Evolutionary conservation across 352 stramenopile species (phyloP), one percentile per base, ranked within the genome.

Genomic region (Globisporangium cystogenes): DNA sequence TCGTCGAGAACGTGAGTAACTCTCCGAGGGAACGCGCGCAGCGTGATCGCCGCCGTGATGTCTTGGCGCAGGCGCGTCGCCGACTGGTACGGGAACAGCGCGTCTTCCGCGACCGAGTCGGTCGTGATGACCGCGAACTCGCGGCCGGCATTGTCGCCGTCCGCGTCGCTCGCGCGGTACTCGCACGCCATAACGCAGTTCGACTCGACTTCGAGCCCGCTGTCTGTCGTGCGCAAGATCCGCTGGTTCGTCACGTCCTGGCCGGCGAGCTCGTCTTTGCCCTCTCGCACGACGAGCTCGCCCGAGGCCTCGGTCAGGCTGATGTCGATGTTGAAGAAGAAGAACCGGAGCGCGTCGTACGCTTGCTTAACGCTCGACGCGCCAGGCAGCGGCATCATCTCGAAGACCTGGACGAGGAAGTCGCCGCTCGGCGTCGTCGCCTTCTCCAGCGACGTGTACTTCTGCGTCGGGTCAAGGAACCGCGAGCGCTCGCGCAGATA

Each of bases 241-340:
- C 50, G 48, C 21, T 54, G 35, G 12, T 31, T 12, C 23, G 35
- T 44, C 16, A 54, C 39, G 39, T 54, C 24, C 35, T 21, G 23
- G 7, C 21, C 35, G 8, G 24, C 37, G n/a, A 11, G 18, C 14
- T 31, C 16, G 41, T 66, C 52, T 20, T 71, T 62, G 53, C 65
- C 65, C 35, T 76, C 61, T 7, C 67, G 62, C 31, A 68, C 35
- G 4, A 65, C 62, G 52, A 76, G 33, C 24, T 72, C 56, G 3
- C 67, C 67, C 16, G 71, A 52, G 27, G 57, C 35, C 43, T 80
- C 70, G 0, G 67, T 67, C 12, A 80, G 65, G 7, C 57, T 68
- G 53, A 76, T 76, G 56, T 80, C 67, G 53, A 80, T 68, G 41
- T 76, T 80, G 29, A 51, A 61, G 12, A 73, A 56, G 46, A 62